These are phyloP conservation scores for Zea luxurians DNA, from an alignment of 176 grass and related monocot genomes.

Conservation along the genomic window DNA sequence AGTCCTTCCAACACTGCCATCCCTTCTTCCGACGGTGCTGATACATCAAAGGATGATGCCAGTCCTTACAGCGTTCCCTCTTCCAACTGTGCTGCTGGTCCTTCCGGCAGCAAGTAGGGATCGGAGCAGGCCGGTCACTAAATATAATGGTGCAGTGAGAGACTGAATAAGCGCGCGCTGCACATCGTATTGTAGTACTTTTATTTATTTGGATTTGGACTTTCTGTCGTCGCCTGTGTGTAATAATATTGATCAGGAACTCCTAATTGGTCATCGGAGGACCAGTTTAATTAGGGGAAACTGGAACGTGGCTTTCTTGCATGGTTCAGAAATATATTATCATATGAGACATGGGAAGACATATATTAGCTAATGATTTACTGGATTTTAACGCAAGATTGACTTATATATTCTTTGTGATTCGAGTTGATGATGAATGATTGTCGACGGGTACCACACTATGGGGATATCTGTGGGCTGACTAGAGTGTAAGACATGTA, in stretches of 20 bases:
- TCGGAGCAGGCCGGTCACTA: no score
- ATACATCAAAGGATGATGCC: not conserved
- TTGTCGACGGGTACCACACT: no score
- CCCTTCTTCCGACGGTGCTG: not conserved
- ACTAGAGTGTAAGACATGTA: no score
- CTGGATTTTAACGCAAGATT: no score
- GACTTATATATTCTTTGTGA: no score
- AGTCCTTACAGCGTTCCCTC: not conserved
- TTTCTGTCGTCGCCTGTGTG: not conserved
- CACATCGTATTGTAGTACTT: not conserved
- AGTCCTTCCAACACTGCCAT: not conserved
- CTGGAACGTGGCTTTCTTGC: not conserved
- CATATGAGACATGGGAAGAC: not conserved
- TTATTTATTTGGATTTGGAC: conserved; percentile 10
- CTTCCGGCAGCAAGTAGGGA: not conserved
- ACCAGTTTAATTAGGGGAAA: not conserved
- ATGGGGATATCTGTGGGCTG: no score
- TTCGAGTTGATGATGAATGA: no score
- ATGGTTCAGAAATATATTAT: not conserved
- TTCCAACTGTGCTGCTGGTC: not conserved
- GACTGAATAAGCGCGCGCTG: not conserved
- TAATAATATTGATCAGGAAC: not conserved
- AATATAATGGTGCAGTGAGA: not conserved
- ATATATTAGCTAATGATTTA: no score
- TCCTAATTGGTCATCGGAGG: not conserved